Evolutionary conservation across 139 green algal genomes (phyloP).

Genomic region (Chara braunii): DNA sequence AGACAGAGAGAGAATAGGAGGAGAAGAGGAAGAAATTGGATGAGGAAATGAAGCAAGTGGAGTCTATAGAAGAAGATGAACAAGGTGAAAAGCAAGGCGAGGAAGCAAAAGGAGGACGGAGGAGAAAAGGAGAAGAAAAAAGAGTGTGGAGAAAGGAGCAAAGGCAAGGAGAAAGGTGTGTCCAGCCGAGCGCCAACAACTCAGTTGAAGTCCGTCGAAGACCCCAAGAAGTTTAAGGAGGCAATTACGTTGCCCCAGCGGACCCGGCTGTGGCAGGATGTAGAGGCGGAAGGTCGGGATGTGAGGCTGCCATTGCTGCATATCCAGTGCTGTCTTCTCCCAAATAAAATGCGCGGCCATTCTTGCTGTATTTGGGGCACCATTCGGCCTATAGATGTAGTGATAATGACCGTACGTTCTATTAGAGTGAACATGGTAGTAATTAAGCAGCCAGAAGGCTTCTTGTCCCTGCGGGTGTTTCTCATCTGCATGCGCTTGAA

Average conservation of each 20-base stretch:
- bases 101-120: constrained; percentile 2
- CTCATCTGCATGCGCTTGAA: too few relatives aligned
- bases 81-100: background rate
- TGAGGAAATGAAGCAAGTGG: background rate
- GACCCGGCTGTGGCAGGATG: background rate
- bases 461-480: too few relatives aligned
- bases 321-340: too few relatives aligned
- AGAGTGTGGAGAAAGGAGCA: constrained; percentile 18
- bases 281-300: too few relatives aligned
- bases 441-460: too few relatives aligned
- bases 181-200: background rate
- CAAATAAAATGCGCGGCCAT: too few relatives aligned
- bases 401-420: too few relatives aligned
- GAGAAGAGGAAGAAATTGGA: too few relatives aligned
- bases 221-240: background rate
- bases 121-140: constrained; percentile 3
- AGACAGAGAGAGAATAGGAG: background rate
- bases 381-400: too few relatives aligned
- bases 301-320: too few relatives aligned
- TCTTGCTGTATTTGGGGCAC: too few relatives aligned
- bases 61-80: background rate
- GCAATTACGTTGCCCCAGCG: background rate
- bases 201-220: background rate
- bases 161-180: background rate
- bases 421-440: too few relatives aligned